A percentile compares a stretch with the other conserved stretches of the same genome.
Evolutionary conservation across 306 rosid species (phyloP).

Genomic region (Aeschynomene evenia): DNA sequence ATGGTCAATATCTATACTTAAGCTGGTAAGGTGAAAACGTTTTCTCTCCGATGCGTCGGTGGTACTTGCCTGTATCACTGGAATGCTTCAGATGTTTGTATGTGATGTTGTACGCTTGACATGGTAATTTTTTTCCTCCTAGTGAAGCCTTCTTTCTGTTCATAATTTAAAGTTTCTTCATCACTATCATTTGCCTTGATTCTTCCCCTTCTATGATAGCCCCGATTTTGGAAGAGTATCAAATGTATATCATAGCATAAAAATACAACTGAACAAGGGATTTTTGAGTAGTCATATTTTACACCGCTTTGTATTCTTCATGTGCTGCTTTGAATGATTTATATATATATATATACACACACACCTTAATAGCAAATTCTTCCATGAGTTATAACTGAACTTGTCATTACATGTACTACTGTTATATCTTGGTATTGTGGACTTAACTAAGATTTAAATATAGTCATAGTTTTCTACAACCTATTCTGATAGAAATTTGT

Average conservation of each 20-base stretch:
- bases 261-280: background rate
- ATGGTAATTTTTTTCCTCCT: conserved; percentile 31
- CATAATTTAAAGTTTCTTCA: background rate
- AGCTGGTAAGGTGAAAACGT: conserved; percentile 9
- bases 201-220: conserved; percentile 17
- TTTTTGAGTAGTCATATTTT: background rate
- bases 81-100: conserved; percentile 26
- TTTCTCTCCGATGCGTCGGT: conserved; percentile 6
- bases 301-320: background rate
- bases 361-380: background rate
- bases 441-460: background rate
- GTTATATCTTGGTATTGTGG: background rate
- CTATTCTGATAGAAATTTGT: background rate
- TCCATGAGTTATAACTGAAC: background rate
- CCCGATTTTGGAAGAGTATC: conserved; percentile 13
- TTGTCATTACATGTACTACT: background rate
- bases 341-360: background rate
- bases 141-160: background rate
- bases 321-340: background rate
- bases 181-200: conserved; percentile 1
- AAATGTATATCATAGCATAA: conserved; percentile 10
- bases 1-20: conserved; percentile 4
- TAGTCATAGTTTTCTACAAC: background rate
- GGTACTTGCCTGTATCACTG: conserved; percentile 15
- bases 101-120: conserved; percentile 5